Conservation (phyloP, 495 filamentous ascomycete genomes). For the Neurospora sp. region DNA sequence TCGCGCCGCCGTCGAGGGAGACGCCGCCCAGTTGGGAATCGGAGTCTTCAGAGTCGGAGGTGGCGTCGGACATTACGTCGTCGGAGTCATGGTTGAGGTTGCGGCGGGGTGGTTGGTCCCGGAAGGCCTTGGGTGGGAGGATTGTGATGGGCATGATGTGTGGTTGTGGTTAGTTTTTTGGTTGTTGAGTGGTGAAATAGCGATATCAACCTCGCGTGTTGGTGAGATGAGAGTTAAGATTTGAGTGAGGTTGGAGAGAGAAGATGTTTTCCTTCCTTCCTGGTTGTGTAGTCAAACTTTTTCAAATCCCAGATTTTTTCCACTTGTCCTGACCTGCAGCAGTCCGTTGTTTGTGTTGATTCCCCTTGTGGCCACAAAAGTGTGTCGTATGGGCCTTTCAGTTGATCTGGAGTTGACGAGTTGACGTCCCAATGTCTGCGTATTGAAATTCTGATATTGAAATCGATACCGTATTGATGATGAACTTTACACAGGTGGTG, state of each 20-base stretch:
- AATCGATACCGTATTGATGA: neutral
- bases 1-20: constrained; percentile 48
- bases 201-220: neutral
- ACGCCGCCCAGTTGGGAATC: constrained; percentile 35
- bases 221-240: neutral
- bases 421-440: neutral
- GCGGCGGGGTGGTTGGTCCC: constrained; percentile 3
- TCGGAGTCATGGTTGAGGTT: constrained; percentile 6
- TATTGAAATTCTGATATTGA: neutral
- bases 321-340: neutral
- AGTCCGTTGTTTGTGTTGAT: neutral
- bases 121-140: constrained; percentile 46
- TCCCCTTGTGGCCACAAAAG: neutral
- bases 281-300: neutral
- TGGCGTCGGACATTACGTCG: constrained; percentile 10
- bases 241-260: neutral
- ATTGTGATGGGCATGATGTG: constrained; percentile 70
- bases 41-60: constrained; percentile 23
- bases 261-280: neutral
- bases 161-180: neutral
- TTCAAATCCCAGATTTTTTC: neutral
- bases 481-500: neutral
- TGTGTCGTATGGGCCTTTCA: neutral
- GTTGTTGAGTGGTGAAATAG: neutral
- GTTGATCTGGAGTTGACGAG: neutral